These are phyloP conservation scores for Boletus coccyginus DNA, from an alignment of 768 basidiomycete genomes.

Conservation along the genomic window DNA sequence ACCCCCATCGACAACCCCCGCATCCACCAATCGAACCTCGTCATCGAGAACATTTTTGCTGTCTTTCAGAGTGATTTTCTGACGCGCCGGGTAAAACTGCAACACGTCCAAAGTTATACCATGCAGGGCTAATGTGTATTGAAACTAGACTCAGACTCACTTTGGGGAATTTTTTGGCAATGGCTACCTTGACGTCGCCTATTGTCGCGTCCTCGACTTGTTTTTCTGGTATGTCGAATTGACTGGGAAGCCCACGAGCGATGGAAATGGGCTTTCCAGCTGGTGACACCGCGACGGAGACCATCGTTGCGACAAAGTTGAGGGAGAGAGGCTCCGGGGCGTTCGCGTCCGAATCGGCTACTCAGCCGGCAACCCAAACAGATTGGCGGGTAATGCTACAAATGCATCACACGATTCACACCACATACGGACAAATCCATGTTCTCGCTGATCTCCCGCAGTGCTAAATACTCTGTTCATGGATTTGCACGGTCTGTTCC, in stretches of 20 bases:
- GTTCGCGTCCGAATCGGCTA: not conserved
- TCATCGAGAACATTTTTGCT: slow-evolving; percentile 63
- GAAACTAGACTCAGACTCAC: slow-evolving; percentile 25
- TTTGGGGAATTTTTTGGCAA: slow-evolving; percentile 54
- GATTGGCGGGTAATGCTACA: too few relatives aligned
- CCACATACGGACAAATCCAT: slow-evolving; percentile 2
- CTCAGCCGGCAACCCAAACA: slow-evolving; percentile 1
- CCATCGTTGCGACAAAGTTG: slow-evolving; percentile 35
- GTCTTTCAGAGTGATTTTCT: slow-evolving; percentile 66
- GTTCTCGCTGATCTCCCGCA: slow-evolving; percentile 5
- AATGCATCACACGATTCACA: too few relatives aligned
- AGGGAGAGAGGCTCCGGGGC: not conserved
- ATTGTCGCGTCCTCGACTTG: slow-evolving; percentile 51
- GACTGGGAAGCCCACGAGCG: slow-evolving; percentile 50
- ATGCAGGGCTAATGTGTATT: not conserved
- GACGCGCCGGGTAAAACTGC: slow-evolving; percentile 71
- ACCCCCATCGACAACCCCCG: slow-evolving; percentile 57
- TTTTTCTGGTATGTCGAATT: slow-evolving; percentile 47
- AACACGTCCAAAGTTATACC: slow-evolving; percentile 3
- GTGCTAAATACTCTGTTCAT: not conserved
- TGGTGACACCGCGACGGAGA: slow-evolving; percentile 52
- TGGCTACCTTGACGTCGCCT: slow-evolving; percentile 62
- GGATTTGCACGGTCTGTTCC: not conserved
- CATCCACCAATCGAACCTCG: slow-evolving; percentile 53
- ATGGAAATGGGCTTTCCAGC: slow-evolving; percentile 45